phyloP scores from a whole-genome alignment of 768 basidiomycete genomes.

The Tulasnella sp. region DNA sequence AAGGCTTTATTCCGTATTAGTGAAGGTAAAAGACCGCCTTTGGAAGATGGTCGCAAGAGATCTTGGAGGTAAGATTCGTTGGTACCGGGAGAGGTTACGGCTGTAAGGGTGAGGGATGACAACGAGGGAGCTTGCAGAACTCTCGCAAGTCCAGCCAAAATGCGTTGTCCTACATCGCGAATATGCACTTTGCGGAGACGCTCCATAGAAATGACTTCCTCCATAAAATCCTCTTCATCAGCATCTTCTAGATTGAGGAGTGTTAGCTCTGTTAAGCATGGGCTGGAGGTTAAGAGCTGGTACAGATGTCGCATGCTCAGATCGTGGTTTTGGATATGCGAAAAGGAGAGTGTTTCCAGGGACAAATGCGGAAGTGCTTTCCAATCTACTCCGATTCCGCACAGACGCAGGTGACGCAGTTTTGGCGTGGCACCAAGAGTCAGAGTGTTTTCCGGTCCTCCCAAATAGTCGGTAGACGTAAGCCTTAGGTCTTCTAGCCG shows the following conservation, averaged over 20 bases:
- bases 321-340: background rate
- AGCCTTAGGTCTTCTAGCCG: background rate
- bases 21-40: background rate
- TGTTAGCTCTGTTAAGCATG: background rate
- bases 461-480: background rate
- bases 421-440: background rate
- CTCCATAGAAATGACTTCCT: background rate
- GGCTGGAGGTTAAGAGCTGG: background rate
- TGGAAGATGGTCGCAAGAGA: background rate
- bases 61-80: background rate
- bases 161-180: background rate
- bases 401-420: background rate
- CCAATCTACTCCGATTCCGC: background rate
- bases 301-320: background rate
- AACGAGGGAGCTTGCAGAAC: background rate
- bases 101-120: background rate
- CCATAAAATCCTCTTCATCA: background rate
- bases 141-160: background rate
- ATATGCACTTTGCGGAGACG: background rate
- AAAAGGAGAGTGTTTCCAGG: background rate
- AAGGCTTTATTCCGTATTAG: background rate
- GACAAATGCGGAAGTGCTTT: background rate
- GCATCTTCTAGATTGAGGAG: background rate
- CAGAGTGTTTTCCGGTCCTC: background rate
- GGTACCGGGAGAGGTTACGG: background rate